Conservation (phyloP, 495 filamentous ascomycete species). For the Podospora australis region DNA sequence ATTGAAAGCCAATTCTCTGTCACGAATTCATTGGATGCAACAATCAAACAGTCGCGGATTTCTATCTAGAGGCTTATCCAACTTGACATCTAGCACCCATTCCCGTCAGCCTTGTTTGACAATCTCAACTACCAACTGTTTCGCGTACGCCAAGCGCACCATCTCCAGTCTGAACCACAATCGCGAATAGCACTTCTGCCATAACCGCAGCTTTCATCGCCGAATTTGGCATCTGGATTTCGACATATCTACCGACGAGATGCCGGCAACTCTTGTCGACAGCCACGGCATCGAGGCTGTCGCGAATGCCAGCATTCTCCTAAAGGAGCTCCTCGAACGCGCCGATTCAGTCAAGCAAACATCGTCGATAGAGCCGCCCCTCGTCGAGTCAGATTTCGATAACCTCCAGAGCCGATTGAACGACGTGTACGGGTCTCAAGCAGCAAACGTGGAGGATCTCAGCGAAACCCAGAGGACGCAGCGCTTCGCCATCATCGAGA, state of each 20-base stretch:
- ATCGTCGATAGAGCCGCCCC: slow-evolving; percentile 67
- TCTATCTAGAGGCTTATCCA: background rate
- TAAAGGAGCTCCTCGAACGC: slow-evolving; percentile 57
- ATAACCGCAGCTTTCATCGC: too few species aligned
- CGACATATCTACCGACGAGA: slow-evolving; percentile 9
- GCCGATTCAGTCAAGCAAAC: slow-evolving; percentile 60
- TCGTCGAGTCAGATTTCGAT: slow-evolving; percentile 56
- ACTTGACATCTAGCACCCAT: background rate
- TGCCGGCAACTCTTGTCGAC: slow-evolving; percentile 33
- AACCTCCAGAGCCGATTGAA: slow-evolving; percentile 39
- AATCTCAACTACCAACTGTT: background rate
- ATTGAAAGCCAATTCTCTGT: too few species aligned
- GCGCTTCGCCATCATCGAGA: slow-evolving; percentile 65
- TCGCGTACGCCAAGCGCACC: too few species aligned
- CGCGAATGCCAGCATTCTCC: slow-evolving; percentile 44
- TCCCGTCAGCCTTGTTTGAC: background rate
- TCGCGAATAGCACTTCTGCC: too few species aligned
- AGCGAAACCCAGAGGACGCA: slow-evolving; percentile 34
- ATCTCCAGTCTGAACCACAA: too few species aligned
- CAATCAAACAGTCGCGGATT: background rate
- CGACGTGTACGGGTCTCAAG: slow-evolving; percentile 26
- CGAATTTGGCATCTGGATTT: background rate
- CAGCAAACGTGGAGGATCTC: slow-evolving; percentile 8
- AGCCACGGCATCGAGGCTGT: slow-evolving; percentile 52
- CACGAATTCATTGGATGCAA: background rate